Evolutionary conservation across 805 yeast species (phyloP).

Genomic region (Candida verbasci): DNA sequence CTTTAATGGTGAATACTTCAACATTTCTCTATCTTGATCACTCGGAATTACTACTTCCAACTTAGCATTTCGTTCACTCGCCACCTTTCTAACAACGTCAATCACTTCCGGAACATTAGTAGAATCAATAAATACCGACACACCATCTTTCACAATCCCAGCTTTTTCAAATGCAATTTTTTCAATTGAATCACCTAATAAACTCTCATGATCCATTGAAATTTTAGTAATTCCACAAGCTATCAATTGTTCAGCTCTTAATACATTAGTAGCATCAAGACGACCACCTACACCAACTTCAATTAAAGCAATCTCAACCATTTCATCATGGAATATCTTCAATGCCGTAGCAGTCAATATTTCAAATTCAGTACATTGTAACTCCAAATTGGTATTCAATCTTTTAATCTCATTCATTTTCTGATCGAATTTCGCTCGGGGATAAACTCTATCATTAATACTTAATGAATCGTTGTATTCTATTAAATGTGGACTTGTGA

Average conservation of each 20-base stretch:
- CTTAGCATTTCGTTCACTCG: slow-evolving; percentile 25
- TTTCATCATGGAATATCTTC: slow-evolving; percentile 56
- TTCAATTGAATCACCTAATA: slow-evolving; percentile 62
- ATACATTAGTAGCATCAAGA: slow-evolving; percentile 82
- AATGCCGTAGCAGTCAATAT: slow-evolving; percentile 81
- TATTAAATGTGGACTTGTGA: slow-evolving; percentile 85
- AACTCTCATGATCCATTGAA: slow-evolving; percentile 77
- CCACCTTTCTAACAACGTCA: slow-evolving; percentile 36
- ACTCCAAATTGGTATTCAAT: slow-evolving; percentile 14
- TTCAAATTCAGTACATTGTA: slow-evolving; percentile 87
- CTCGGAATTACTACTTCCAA: slow-evolving; percentile 18
- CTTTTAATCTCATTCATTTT: slow-evolving; percentile 28
- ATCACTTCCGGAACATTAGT: slow-evolving; percentile 54
- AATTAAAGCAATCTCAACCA: slow-evolving; percentile 72
- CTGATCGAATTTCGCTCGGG: slow-evolving; percentile 38
- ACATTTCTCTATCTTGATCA: slow-evolving; percentile 9
- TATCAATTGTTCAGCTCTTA: slow-evolving; percentile 39
- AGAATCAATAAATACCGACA: slow-evolving; percentile 70
- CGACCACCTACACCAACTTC: slow-evolving; percentile 96
- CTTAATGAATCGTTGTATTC: slow-evolving; percentile 71
- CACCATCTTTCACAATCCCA: slow-evolving; percentile 66
- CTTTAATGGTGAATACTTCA: slow-evolving; percentile 46
- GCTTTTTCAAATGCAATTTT: slow-evolving; percentile 79
- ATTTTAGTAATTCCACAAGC: slow-evolving; percentile 79
- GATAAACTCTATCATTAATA: slow-evolving; percentile 57